These are phyloP conservation scores for Cocos nucifera DNA, from an alignment of 176 grass and related monocot genomes.

Conservation along the genomic window DNA sequence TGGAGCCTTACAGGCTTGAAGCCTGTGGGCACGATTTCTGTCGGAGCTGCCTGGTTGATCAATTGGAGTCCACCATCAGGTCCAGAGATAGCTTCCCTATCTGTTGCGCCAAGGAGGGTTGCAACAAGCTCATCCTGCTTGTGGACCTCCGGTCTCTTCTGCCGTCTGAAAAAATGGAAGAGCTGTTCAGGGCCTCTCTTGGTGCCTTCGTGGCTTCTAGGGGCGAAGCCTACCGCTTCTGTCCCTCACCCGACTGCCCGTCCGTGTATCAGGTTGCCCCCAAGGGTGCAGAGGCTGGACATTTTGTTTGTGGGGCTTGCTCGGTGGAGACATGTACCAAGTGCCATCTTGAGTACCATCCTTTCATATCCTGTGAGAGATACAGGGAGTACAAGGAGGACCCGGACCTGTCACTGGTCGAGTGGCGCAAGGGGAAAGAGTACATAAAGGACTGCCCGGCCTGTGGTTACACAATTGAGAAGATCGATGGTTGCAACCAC, in stretches of 20 bases:
- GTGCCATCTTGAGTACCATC: constrained; percentile 78
- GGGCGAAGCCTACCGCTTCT: constrained; percentile 61
- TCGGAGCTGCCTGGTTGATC: constrained; percentile 64
- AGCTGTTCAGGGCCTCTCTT: constrained; percentile 76
- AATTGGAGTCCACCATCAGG: constrained; percentile 58
- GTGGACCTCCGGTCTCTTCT: constrained; percentile 55
- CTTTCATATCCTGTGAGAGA: constrained; percentile 65
- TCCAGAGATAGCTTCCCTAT: constrained; percentile 76
- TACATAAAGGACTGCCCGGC: constrained; percentile 71
- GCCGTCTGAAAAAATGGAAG: constrained; percentile 46
- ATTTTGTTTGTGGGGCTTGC: constrained; percentile 74
- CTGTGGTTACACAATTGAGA: constrained; percentile 81
- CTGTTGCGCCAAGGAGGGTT: constrained; percentile 52
- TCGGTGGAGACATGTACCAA: constrained; percentile 73
- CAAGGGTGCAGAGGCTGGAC: constrained; percentile 26
- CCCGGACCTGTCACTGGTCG: constrained; percentile 47
- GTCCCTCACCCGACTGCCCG: constrained; percentile 67
- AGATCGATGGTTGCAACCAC: constrained; percentile 81
- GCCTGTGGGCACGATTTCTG: constrained; percentile 83
- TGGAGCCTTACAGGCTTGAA: constrained; percentile 74
- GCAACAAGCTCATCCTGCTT: constrained; percentile 51
- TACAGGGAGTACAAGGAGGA: constrained; percentile 87
- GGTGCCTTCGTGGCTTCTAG: constrained; percentile 60
- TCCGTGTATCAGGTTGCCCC: constrained; percentile 48
- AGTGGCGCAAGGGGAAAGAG: constrained; percentile 69